These are phyloP conservation scores for Pseudoscleropodium purum DNA, from an alignment of 225 moss, liverwort and hornwort species.

Conservation along the genomic window DNA sequence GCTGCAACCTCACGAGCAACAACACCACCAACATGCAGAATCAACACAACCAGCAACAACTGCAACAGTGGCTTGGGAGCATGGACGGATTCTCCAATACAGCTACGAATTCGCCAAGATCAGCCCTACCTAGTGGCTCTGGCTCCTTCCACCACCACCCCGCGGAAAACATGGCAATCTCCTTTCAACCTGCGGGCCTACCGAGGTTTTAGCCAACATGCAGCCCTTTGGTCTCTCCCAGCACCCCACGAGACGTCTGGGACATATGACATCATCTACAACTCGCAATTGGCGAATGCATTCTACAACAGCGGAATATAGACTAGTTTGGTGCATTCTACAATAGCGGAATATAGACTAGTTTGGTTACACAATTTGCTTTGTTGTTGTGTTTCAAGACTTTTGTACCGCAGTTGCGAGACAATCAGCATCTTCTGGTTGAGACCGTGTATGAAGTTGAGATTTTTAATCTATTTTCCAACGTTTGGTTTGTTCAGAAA, in stretches of 20 bases:
- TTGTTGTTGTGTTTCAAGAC: too few species aligned
- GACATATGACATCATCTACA: background rate
- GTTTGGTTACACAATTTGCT: too few species aligned
- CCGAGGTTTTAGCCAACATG: background rate
- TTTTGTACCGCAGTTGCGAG: too few species aligned
- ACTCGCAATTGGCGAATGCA: background rate
- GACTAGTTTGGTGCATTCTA: too few species aligned
- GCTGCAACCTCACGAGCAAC: too few species aligned
- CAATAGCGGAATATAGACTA: too few species aligned
- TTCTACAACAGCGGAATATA: background rate
- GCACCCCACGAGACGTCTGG: background rate
- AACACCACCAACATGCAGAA: too few species aligned
- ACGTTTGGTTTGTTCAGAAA: too few species aligned
- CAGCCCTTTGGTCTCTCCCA: background rate
- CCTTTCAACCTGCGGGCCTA: background rate
- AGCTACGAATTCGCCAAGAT: background rate
- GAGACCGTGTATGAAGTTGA: too few species aligned
- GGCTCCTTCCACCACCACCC: background rate
- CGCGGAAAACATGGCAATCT: background rate
- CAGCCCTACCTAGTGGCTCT: background rate
- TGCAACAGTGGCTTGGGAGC: background rate
- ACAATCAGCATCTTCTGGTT: too few species aligned
- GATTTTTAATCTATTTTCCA: too few species aligned
- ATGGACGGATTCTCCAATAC: background rate
- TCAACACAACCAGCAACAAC: background rate